phyloP scores from a whole-genome alignment of 2,329 filamentous ascomycete species.

The Venturia oleaginea region DNA sequence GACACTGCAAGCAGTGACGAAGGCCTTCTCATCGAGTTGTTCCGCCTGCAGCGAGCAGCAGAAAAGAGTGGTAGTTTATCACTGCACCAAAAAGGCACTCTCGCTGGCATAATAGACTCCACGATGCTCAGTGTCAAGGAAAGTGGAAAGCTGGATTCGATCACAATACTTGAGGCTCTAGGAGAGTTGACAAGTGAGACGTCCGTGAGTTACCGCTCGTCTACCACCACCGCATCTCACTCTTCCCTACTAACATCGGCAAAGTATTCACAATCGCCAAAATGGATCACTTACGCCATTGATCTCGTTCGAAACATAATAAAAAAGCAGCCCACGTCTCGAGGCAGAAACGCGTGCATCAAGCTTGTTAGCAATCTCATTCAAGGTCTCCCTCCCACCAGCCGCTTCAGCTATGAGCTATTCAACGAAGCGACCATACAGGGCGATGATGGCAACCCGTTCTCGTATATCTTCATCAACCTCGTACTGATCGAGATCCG shows the following conservation, averaged over 20 bases:
- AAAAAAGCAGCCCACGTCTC: constrained; percentile 3
- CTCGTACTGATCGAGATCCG: constrained; percentile 59
- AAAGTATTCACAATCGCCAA: background rate
- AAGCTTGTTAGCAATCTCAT: constrained; percentile 21
- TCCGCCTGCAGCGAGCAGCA: background rate
- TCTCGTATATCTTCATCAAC: constrained; percentile 54
- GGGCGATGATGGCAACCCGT: constrained; percentile 38
- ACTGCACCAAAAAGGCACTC: background rate
- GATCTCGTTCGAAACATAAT: background rate
- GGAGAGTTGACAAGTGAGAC: background rate
- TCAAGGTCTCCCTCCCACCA: constrained; percentile 34
- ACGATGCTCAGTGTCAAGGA: background rate
- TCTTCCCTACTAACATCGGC: background rate
- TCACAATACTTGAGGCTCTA: background rate
- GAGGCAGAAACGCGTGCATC: constrained; percentile 7
- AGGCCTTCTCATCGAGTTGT: background rate
- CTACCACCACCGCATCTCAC: background rate
- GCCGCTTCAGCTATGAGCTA: constrained; percentile 37
- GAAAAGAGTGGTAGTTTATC: background rate
- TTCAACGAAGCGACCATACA: constrained; percentile 36
- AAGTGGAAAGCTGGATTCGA: background rate
- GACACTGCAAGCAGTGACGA: background rate
- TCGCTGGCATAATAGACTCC: background rate
- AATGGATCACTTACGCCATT: background rate
- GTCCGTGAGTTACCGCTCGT: background rate